Evolutionary conservation across 2,329 filamentous ascomycete genomes (phyloP), one percentile per base, ranked within the genome.

Genomic region (Xenosphaeropsis pyriputrescens): DNA sequence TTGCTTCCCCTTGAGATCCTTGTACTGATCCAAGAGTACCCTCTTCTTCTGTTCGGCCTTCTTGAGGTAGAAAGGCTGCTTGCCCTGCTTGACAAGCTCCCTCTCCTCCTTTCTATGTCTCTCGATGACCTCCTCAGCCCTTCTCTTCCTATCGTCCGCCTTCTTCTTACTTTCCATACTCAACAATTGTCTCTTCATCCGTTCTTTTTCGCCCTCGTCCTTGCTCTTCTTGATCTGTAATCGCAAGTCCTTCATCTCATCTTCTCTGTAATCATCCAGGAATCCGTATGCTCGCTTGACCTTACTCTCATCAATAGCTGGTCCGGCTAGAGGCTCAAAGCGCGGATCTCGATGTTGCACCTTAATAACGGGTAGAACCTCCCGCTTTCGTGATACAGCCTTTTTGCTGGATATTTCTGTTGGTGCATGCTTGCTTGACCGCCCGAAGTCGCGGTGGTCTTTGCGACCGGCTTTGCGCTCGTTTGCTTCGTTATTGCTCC

Each of bases 61-160:
- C 73, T 98, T 98, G 50, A 96, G 64, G 60, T 85, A 96, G 62
- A 86, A 98, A 0, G 91, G 89, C 55, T 72, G 75, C 74, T 95
- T 95, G 43, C 91, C 91, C 62, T 93, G 74, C 50, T 76, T 76
- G 37, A 96, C 77, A 43, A 83, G 63, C 56, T 88, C 81, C 62
- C 85, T 86, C 67, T 98, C 91, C 57, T 77, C 70, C 61, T 72
- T 72, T 52, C 81, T 74, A 62, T 96, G 88, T 57, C 81, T 76
- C 33, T 74, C 67, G 38, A 89, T 51, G 32, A 96, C 62, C 40
- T 75, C 70, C 48, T 73, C 67, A 57, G 81, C 75, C 42, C 77
- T 71, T 43, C 85, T 79, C 61, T 79, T 82, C 37, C 70, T 67
- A 48, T 75, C 64, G 46, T 77, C 72, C 18, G 85, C 69, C 59